Conservation (phyloP, 1,139 yeast species). For the Magnusiomyces paraingens region DNA sequence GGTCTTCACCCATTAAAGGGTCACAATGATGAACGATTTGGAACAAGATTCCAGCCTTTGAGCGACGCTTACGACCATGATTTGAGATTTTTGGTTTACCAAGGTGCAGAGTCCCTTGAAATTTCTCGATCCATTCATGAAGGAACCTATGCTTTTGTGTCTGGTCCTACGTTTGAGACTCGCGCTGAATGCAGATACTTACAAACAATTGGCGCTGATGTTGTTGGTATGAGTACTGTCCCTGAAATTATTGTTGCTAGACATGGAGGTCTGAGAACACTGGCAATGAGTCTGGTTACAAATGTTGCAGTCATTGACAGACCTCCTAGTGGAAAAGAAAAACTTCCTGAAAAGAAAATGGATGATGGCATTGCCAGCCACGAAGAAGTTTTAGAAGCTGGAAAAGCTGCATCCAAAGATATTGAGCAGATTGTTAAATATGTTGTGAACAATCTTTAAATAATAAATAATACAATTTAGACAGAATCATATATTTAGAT, state of each 20-base stretch:
- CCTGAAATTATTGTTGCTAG: constrained; percentile 93
- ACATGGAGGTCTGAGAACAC: constrained; percentile 72
- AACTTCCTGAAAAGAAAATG: constrained; percentile 23
- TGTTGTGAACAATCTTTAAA: constrained; percentile 43
- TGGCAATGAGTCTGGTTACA: constrained; percentile 83
- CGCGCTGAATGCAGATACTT: constrained; percentile 87
- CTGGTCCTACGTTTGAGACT: constrained; percentile 93
- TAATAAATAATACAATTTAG: constrained; percentile 7
- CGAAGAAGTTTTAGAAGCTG: constrained; percentile 80
- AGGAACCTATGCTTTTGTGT: constrained; percentile 78
- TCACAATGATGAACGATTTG: constrained; percentile 69
- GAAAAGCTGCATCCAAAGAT: constrained; percentile 71
- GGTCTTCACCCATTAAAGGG: constrained; percentile 89
- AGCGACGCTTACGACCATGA: constrained; percentile 84
- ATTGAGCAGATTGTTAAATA: constrained; percentile 64
- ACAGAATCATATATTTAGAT: too few relatives aligned
- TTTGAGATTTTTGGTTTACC: constrained; percentile 45
- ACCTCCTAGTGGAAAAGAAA: constrained; percentile 67
- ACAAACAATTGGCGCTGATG: constrained; percentile 73
- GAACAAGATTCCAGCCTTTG: constrained; percentile 82
- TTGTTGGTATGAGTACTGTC: constrained; percentile 97
- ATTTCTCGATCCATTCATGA: constrained; percentile 65
- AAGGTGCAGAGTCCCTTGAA: constrained; percentile 46
- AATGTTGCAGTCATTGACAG: constrained; percentile 71
- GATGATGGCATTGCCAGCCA: constrained; percentile 78